Evolutionary conservation across 2,329 filamentous ascomycete species (phyloP).

Genomic region (Ophiostoma piceae): DNA sequence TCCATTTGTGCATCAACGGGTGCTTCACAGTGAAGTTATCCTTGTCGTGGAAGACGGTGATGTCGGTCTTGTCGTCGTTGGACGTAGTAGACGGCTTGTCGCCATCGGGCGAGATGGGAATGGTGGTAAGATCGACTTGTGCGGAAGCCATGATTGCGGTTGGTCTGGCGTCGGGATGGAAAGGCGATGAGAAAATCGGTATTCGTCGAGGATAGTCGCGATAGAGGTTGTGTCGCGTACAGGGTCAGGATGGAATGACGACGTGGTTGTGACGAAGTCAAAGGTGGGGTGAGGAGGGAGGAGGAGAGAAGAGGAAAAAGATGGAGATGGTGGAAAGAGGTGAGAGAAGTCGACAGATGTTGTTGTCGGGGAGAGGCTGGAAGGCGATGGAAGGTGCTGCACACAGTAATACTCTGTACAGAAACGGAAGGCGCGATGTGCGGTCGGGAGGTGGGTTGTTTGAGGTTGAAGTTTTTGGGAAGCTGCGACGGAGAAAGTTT

Average conservation of each 20-base stretch:
- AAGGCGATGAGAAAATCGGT: not conserved
- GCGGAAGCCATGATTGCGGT: constrained; percentile 38
- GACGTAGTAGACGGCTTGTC: constrained; percentile 46
- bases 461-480: constrained; percentile 14
- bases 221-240: not conserved
- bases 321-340: not conserved
- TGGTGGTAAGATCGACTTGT: constrained; percentile 63
- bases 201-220: not conserved
- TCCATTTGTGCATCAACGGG: constrained; percentile 95
- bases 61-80: constrained; percentile 54
- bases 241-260: not conserved
- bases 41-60: constrained; percentile 97
- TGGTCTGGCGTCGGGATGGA: not conserved
- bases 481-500: constrained; percentile 18
- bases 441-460: not conserved
- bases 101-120: constrained; percentile 61
- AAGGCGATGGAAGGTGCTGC: constrained; percentile 20
- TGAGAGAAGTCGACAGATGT: not conserved
- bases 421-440: constrained; percentile 19
- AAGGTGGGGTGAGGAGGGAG: not conserved
- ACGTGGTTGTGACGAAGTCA: not conserved
- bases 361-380: not conserved
- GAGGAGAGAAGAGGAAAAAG: not conserved
- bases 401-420: constrained; percentile 21
- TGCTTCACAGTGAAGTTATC: constrained; percentile 99